A percentile compares a stretch with the other conserved stretches of the same genome.
phyloP scores from a whole-genome alignment of 257 asterid species.

The Solanum commersonii region DNA sequence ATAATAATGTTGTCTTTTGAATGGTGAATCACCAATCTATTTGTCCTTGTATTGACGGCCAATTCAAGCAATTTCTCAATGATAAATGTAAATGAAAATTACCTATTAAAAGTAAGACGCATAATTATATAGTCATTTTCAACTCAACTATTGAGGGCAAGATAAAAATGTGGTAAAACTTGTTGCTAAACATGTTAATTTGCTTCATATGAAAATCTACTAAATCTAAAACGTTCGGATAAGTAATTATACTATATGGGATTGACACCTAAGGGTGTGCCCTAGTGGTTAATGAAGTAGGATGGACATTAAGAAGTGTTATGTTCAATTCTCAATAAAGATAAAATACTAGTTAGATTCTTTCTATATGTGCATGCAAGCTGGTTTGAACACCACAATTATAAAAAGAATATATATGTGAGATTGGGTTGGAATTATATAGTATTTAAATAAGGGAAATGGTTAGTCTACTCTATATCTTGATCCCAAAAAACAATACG shows the following conservation, averaged over 20 bases:
- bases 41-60: neutral
- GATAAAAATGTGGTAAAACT: no score
- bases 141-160: neutral
- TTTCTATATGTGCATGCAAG: accelerated
- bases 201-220: neutral
- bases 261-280: neutral
- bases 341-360: neutral
- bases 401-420: neutral
- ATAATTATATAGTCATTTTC: neutral
- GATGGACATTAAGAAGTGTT: no score
- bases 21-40: neutral
- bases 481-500: neutral
- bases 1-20: neutral
- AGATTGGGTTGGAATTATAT: neutral
- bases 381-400: neutral
- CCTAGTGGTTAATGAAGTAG: neutral
- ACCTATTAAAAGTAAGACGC: neutral
- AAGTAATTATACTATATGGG: neutral
- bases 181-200: no score
- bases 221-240: neutral
- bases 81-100: neutral
- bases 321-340: neutral
- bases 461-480: neutral
- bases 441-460: neutral
- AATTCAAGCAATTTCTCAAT: neutral